These are phyloP conservation scores for Gautieria morchelliformis DNA, from an alignment of 768 basidiomycete species.

Conservation along the genomic window DNA sequence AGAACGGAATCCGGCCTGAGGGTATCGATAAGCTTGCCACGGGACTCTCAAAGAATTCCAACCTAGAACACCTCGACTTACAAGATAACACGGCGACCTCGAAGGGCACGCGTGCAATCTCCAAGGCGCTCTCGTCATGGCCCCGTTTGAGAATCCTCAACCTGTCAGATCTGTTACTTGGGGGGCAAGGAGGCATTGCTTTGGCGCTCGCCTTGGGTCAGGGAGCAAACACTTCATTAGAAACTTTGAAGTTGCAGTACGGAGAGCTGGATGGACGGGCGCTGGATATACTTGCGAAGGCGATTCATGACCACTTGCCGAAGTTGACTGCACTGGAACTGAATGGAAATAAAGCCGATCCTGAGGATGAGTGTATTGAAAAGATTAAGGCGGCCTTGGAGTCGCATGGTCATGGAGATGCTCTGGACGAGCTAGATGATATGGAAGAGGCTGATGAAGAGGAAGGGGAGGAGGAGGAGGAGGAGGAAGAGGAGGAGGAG, in stretches of 20 bases:
- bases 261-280: not conserved
- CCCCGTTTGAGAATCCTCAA: slow-evolving; percentile 24
- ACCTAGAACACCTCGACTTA: slow-evolving; percentile 72
- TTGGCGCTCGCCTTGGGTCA: slow-evolving; percentile 1
- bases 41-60: slow-evolving; percentile 59
- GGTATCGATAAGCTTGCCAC: slow-evolving; percentile 73
- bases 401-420: slow-evolving; percentile 4
- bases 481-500: slow-evolving; percentile 20
- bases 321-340: slow-evolving; percentile 65
- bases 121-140: slow-evolving; percentile 60
- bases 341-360: slow-evolving; percentile 58
- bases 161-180: slow-evolving; percentile 28
- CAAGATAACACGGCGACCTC: slow-evolving; percentile 83
- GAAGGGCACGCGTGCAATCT: slow-evolving; percentile 46
- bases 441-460: slow-evolving; percentile 1
- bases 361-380: slow-evolving; percentile 35
- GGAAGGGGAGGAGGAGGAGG: slow-evolving; percentile 7
- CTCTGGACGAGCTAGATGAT: not conserved
- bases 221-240: not conserved
- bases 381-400: slow-evolving; percentile 31
- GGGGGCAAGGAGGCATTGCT: slow-evolving; percentile 44
- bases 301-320: slow-evolving; percentile 34
- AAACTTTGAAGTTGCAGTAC: slow-evolving; percentile 1
- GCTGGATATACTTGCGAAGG: not conserved
- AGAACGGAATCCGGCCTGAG: slow-evolving; percentile 93